Conservation (phyloP, 2,329 filamentous ascomycete species). For the Aspergillus spinulosporus region DNA sequence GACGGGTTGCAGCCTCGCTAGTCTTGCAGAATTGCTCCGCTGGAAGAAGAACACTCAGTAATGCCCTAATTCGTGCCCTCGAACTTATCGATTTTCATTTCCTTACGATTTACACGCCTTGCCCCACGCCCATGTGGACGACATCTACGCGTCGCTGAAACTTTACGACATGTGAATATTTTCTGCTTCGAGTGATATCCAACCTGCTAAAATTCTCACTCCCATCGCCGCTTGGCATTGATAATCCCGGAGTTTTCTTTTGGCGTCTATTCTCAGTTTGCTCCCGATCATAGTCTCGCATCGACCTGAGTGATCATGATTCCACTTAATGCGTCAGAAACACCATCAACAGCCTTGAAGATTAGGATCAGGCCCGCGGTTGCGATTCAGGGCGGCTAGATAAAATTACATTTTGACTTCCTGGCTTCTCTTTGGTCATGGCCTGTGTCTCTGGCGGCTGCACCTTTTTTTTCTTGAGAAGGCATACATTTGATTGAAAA, state of each 20-base stretch:
- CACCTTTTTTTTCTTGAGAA: slow-evolving; percentile 6
- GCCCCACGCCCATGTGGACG: slow-evolving; percentile 34
- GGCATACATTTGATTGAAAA: slow-evolving; percentile 10
- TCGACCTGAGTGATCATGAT: slow-evolving; percentile 19
- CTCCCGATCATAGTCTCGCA: slow-evolving; percentile 3
- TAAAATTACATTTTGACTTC: neutral
- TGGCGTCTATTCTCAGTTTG: slow-evolving; percentile 18
- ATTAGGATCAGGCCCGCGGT: neutral
- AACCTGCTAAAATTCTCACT: slow-evolving; percentile 24
- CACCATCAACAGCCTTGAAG: neutral
- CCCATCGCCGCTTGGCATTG: slow-evolving; percentile 31
- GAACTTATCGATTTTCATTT: slow-evolving; percentile 9
- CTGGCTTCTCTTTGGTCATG: slow-evolving; percentile 10
- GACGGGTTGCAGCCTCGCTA: slow-evolving; percentile 80
- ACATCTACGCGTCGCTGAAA: slow-evolving; percentile 29
- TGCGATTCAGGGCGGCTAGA: neutral
- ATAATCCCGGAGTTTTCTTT: slow-evolving; percentile 33
- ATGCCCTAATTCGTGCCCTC: slow-evolving; percentile 12
- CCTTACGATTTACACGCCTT: slow-evolving; percentile 26
- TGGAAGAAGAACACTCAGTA: slow-evolving; percentile 55
- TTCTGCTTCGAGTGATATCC: slow-evolving; percentile 29
- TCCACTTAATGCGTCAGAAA: slow-evolving; percentile 6
- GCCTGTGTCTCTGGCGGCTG: neutral
- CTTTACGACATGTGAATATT: slow-evolving; percentile 26
- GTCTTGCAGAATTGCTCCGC: slow-evolving; percentile 80